These are phyloP conservation scores for Lachnellula subtilissima DNA, from an alignment of 2,329 filamentous ascomycete genomes.

Conservation along the genomic window DNA sequence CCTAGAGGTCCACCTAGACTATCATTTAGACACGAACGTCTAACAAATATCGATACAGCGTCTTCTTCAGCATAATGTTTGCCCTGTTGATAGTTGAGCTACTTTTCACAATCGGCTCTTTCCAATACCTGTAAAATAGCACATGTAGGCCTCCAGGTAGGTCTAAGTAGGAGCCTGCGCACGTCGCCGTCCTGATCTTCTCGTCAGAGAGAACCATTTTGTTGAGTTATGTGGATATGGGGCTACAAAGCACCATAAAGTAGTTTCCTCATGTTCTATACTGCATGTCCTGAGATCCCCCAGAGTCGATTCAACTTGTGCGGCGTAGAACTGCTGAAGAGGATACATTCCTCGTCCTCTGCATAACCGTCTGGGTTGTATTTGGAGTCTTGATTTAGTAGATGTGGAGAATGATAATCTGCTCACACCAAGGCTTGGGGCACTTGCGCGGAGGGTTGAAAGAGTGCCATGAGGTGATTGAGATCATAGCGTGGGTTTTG, in stretches of 20 bases:
- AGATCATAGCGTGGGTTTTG: too few species aligned
- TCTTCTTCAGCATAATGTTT: constrained; percentile 21
- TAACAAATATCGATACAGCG: not conserved
- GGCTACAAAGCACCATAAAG: constrained; percentile 15
- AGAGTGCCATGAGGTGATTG: too few species aligned
- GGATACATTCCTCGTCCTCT: constrained; percentile 14
- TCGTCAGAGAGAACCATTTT: constrained; percentile 12
- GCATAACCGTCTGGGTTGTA: constrained; percentile 16
- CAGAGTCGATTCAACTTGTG: not conserved
- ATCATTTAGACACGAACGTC: not conserved
- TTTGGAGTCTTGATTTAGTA: constrained; percentile 17
- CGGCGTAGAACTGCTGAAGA: not conserved
- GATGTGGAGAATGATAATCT: constrained; percentile 18
- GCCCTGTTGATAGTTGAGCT: constrained; percentile 16
- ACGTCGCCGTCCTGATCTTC: constrained; percentile 16
- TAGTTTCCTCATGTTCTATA: constrained; percentile 19
- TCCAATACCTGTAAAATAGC: constrained; percentile 18
- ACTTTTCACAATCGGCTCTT: constrained; percentile 16
- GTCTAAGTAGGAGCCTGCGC: constrained; percentile 1
- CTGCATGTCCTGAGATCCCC: not conserved
- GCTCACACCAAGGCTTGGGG: not conserved
- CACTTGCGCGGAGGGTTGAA: too few species aligned
- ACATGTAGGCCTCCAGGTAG: constrained; percentile 14
- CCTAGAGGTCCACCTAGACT: not conserved
- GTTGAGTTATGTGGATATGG: constrained; percentile 14